These are phyloP conservation scores for Henningerozyma blattae DNA, from an alignment of 805 yeast species.

Conservation along the genomic window DNA sequence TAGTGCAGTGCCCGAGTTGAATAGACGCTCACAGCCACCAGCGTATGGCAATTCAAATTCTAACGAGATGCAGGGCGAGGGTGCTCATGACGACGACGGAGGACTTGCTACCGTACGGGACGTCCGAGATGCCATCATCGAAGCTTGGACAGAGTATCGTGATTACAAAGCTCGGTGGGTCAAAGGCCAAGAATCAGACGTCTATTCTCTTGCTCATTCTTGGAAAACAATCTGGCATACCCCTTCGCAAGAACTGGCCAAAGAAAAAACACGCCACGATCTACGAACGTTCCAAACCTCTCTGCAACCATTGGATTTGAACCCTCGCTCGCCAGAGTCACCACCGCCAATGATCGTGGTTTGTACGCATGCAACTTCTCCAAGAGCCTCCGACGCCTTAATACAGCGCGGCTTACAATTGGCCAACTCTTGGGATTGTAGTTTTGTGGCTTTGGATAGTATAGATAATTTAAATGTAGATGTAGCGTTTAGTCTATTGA, in stretches of 20 bases:
- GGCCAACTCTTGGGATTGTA: conserved; percentile 52
- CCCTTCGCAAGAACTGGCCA: background rate
- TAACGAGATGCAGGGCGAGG: conserved; percentile 12
- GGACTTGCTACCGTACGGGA: conserved; percentile 25
- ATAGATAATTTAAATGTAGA: conserved; percentile 40
- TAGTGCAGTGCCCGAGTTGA: conserved; percentile 50
- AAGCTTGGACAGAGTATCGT: conserved; percentile 64
- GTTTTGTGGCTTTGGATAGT: conserved; percentile 53
- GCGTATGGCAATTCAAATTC: conserved; percentile 24
- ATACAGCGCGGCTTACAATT: conserved; percentile 45
- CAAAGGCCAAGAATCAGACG: conserved; percentile 55
- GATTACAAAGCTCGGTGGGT: conserved; percentile 46
- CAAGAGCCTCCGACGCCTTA: conserved; percentile 46
- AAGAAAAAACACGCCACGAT: conserved; percentile 19
- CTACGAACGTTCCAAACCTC: conserved; percentile 20
- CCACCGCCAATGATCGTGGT: conserved; percentile 60
- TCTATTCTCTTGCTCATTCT: conserved; percentile 46
- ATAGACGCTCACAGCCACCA: conserved; percentile 36
- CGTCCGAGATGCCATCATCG: conserved; percentile 45
- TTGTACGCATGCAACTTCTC: conserved; percentile 50
- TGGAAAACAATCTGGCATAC: conserved; percentile 47
- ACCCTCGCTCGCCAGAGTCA: conserved; percentile 28
- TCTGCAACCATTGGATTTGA: conserved; percentile 22
- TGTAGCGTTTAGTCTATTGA: conserved; percentile 41
- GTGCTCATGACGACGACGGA: conserved; percentile 11